Evolutionary conservation across 495 filamentous ascomycete species (phyloP), one percentile per base, ranked within the genome.

Genomic region (Aspergillus egyptiacus): DNA sequence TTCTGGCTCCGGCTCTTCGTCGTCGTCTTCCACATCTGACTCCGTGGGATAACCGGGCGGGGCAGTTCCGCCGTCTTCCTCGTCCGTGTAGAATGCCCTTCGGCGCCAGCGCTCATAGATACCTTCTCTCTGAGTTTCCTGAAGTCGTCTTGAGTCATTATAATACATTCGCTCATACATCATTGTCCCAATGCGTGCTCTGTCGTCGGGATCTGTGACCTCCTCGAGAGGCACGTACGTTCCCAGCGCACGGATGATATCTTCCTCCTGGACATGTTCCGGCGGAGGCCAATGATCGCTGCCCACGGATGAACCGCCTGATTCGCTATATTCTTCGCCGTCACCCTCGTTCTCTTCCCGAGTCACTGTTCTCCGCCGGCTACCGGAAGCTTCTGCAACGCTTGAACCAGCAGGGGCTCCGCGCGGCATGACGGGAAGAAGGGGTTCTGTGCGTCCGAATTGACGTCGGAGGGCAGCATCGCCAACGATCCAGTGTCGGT

Each of bases 51-150:
- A 85, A 20, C 78, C 82, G n/a, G 75, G 72, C 5, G 86, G 85
- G 2, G 78, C 72, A 8, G 67, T 58, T 5, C 76, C 76, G 9
- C 85, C 85, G 60, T 89, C 86, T 67, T 89, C 86, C 59, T 88
- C 85, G 34, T 91, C 87, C 17, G 85, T 74, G 56, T 91, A 91
- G 55, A 91, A 91, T 22, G 80, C 79, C 42, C 87, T 71, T 41
- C 81, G 73, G 52, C 77, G 77, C 84, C 85, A 87, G 38, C 86
- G 79, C 46, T 91, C 82, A 51, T 84, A 73, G 14, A 86, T 72
- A 39, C 77, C 80, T 39, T 71, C 72, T 17, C 65, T 66, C n/a
- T 73, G 67, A 27, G 63, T 56, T 22, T 69, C 63, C 35, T 72
- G 57, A 7, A 68, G 51, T 31, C 67, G 64, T 53, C 64, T 62